Conservation (phyloP, 371 early-diverging fungal species). For the Catenaria anguillulae region DNA sequence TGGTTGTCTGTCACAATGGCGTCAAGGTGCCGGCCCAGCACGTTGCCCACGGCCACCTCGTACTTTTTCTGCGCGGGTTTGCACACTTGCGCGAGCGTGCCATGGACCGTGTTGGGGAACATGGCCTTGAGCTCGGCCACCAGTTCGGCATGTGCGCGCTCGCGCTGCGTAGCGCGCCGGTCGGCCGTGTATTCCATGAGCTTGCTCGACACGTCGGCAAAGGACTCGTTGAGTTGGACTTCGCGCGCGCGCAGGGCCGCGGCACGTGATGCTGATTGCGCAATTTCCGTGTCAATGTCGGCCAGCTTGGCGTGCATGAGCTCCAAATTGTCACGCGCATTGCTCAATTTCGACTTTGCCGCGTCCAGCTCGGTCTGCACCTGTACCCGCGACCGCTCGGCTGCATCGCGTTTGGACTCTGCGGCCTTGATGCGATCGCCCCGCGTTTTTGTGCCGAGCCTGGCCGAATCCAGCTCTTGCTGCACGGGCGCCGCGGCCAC, state of each 20-base stretch:
- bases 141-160: constrained; percentile 52
- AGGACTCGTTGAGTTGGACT: constrained; percentile 47
- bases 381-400: no score
- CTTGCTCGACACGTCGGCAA: constrained; percentile 51
- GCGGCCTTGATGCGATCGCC: constrained; percentile 40
- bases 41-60: constrained; percentile 59
- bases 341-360: no score
- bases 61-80: constrained; percentile 86
- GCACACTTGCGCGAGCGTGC: constrained; percentile 79
- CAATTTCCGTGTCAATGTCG: constrained; percentile 8
- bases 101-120: constrained; percentile 82
- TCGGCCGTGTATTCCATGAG: constrained; percentile 66
- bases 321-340: no score
- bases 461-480: constrained; percentile 46
- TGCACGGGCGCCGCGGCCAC: constrained; percentile 43
- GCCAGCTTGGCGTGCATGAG: not conserved
- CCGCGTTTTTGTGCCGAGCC: constrained; percentile 47
- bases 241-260: not conserved
- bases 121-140: constrained; percentile 66
- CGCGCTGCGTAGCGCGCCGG: constrained; percentile 65
- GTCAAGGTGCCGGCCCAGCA: constrained; percentile 37
- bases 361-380: no score
- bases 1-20: constrained; percentile 42
- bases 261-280: not conserved
- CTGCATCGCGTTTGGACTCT: constrained; percentile 37